A percentile compares a stretch with the other conserved stretches of the same genome.
Evolutionary conservation across 1,284 basidiomycete genomes (phyloP).

Genomic region (Earliella scabrosa): DNA sequence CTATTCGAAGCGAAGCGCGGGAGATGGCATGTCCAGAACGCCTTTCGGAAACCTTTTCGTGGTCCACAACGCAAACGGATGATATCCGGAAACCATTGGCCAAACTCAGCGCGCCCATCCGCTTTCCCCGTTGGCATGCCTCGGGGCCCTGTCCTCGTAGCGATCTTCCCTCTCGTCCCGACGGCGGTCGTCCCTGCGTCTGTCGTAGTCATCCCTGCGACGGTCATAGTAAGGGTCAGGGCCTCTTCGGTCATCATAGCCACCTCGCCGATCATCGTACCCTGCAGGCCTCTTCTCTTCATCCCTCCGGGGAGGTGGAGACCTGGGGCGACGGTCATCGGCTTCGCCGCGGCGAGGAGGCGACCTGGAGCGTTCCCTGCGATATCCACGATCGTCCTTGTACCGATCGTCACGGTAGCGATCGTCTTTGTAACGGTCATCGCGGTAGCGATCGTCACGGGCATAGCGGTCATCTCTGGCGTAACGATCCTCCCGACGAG

Average conservation of each 20-base stretch:
- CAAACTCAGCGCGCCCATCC: constrained; percentile 37
- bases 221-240: constrained; percentile 81
- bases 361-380: constrained; percentile 76
- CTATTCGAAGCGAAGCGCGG: constrained; percentile 30
- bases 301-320: constrained; percentile 76
- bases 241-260: constrained; percentile 73
- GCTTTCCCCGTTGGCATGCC: constrained; percentile 74
- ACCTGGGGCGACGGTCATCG: constrained; percentile 79
- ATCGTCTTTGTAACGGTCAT: constrained; percentile 39
- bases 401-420: constrained; percentile 34
- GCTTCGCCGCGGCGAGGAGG: constrained; percentile 61
- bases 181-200: constrained; percentile 72
- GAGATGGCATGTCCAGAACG: constrained; percentile 27
- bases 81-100: constrained; percentile 26
- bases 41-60: constrained; percentile 25
- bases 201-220: constrained; percentile 73
- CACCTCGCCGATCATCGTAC: constrained; percentile 83
- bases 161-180: constrained; percentile 81
- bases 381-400: constrained; percentile 41
- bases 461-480: constrained; percentile 47
- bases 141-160: constrained; percentile 70
- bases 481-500: constrained; percentile 49
- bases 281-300: constrained; percentile 80
- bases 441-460: constrained; percentile 37
- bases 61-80: constrained; percentile 24